A percentile compares a stretch with the other conserved stretches of the same genome.
These are phyloP conservation scores for Crotalaria pallida DNA, from an alignment of 306 rosid genomes.

Conservation along the genomic window DNA sequence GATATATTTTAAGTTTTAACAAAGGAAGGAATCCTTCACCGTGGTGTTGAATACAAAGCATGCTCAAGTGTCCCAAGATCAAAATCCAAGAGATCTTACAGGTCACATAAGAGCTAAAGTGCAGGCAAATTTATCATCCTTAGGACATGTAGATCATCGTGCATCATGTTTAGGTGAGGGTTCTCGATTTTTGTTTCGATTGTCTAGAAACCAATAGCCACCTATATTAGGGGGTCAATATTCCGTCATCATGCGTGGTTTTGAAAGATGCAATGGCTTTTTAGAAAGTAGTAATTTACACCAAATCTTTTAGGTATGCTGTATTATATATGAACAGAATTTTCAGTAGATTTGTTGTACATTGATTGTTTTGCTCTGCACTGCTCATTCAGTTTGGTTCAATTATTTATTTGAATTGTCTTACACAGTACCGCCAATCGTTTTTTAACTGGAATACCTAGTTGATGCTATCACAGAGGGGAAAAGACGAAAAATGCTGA, in stretches of 20 bases:
- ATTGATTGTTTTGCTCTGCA: slow-evolving; percentile 27
- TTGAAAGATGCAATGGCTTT: slow-evolving; percentile 35
- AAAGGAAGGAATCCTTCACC: slow-evolving; percentile 16
- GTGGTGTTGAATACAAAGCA: slow-evolving; percentile 15
- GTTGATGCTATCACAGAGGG: not conserved
- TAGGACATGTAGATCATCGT: slow-evolving; percentile 12
- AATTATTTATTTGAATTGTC: slow-evolving; percentile 10
- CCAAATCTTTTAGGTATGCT: slow-evolving; percentile 23
- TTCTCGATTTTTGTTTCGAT: slow-evolving; percentile 20
- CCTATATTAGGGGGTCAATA: slow-evolving; percentile 19
- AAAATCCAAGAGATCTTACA: not conserved
- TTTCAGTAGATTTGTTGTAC: slow-evolving; percentile 34
- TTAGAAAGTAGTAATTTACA: slow-evolving; percentile 20
- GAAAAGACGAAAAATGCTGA: not conserved
- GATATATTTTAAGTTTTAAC: slow-evolving; percentile 15
- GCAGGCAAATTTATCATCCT: not conserved
- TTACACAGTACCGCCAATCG: not conserved
- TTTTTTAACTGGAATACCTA: not conserved
- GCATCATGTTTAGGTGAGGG: slow-evolving; percentile 30
- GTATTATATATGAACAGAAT: slow-evolving; percentile 25
- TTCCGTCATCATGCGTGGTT: slow-evolving; percentile 32
- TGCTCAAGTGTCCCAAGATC: not conserved
- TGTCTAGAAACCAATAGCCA: slow-evolving; percentile 14
- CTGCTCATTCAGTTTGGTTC: slow-evolving; percentile 25
- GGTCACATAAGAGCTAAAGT: slow-evolving; percentile 16